A percentile compares a stretch with the other conserved stretches of the same genome.
Evolutionary conservation across 768 basidiomycete species (phyloP).

Genomic region (Exidia glandulosa): DNA sequence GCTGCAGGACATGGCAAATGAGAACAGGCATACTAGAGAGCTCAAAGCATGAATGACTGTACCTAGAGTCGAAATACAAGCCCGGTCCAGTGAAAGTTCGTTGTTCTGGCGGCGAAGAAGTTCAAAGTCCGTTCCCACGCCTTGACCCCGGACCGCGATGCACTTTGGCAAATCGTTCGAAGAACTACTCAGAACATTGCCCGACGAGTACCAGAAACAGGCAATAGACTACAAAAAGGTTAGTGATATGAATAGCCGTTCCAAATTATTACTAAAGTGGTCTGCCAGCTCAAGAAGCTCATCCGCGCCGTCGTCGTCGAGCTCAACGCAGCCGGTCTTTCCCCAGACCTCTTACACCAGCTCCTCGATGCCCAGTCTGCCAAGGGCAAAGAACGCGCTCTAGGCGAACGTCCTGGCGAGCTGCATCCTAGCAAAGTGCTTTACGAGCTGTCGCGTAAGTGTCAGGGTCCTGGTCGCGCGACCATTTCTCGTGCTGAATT

Average conservation of each 20-base stretch:
- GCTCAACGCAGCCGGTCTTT: constrained; percentile 56
- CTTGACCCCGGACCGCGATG: constrained; percentile 27
- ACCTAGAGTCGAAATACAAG: too few relatives aligned
- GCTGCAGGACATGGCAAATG: too few relatives aligned
- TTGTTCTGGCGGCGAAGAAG: too few relatives aligned
- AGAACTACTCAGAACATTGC: constrained; percentile 51
- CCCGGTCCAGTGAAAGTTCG: too few relatives aligned
- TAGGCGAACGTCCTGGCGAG: constrained; percentile 2
- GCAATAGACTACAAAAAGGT: constrained; percentile 82
- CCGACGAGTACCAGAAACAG: constrained; percentile 63
- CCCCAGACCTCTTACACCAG: constrained; percentile 28
- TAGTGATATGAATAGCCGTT: neutral
- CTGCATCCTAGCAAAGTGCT: constrained; percentile 23
- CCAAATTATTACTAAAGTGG: too few relatives aligned
- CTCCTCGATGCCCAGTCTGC: constrained; percentile 17
- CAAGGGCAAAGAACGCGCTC: constrained; percentile 15
- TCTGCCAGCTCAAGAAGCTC: constrained; percentile 70
- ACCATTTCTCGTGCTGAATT: too few relatives aligned
- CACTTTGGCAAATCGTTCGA: constrained; percentile 65
- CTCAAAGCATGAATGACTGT: too few relatives aligned
- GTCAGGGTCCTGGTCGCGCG: too few relatives aligned
- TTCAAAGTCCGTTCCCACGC: too few relatives aligned
- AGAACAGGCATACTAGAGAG: too few relatives aligned
- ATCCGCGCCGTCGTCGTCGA: constrained; percentile 77
- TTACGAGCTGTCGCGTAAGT: constrained; percentile 52